Percentiles rank a stretch among this genome's conserved stretches.
Evolutionary conservation across 1,284 basidiomycete species (phyloP).

Genomic region (Cystobasidium pallidum): DNA sequence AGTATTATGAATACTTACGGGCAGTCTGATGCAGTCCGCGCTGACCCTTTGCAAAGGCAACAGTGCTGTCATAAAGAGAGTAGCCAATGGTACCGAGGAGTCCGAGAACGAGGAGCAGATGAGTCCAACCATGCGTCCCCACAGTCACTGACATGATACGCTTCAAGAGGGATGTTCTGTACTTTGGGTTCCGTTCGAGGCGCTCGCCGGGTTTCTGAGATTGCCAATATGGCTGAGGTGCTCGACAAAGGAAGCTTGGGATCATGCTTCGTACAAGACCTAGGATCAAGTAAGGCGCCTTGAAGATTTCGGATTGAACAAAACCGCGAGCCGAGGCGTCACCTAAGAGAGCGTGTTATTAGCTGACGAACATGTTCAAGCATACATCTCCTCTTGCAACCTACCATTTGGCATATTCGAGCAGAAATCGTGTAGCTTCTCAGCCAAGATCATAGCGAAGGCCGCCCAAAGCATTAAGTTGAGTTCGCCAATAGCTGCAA

Average conservation of each 20-base stretch:
- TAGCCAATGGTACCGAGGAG: slow-evolving; percentile 48
- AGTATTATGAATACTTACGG: slow-evolving; percentile 35
- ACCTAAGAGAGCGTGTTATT: slow-evolving; percentile 43
- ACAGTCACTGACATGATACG: slow-evolving; percentile 46
- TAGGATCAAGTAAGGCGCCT: slow-evolving; percentile 50
- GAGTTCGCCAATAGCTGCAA: slow-evolving; percentile 45
- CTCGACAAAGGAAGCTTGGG: slow-evolving; percentile 48
- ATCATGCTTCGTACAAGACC: slow-evolving; percentile 50
- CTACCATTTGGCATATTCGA: slow-evolving; percentile 40
- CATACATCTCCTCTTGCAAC: neutral
- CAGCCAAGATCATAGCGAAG: slow-evolving; percentile 48
- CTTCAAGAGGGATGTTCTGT: slow-evolving; percentile 40
- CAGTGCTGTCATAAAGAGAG: slow-evolving; percentile 47
- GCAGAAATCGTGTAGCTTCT: slow-evolving; percentile 49
- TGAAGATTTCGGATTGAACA: slow-evolving; percentile 51
- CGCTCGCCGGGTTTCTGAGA: slow-evolving; percentile 44
- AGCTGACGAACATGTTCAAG: neutral
- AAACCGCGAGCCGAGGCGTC: slow-evolving; percentile 47
- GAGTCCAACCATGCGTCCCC: slow-evolving; percentile 45
- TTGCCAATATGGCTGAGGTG: slow-evolving; percentile 48
- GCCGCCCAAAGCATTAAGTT: slow-evolving; percentile 48
- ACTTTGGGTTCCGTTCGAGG: slow-evolving; percentile 33
- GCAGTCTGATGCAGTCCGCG: slow-evolving; percentile 50
- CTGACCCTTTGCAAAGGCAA: slow-evolving; percentile 46
- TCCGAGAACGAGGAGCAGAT: slow-evolving; percentile 45